A percentile compares a stretch with the other conserved stretches of the same genome.
Evolutionary conservation across 768 basidiomycete species (phyloP).

Genomic region (Xerocomus potaroensis): DNA sequence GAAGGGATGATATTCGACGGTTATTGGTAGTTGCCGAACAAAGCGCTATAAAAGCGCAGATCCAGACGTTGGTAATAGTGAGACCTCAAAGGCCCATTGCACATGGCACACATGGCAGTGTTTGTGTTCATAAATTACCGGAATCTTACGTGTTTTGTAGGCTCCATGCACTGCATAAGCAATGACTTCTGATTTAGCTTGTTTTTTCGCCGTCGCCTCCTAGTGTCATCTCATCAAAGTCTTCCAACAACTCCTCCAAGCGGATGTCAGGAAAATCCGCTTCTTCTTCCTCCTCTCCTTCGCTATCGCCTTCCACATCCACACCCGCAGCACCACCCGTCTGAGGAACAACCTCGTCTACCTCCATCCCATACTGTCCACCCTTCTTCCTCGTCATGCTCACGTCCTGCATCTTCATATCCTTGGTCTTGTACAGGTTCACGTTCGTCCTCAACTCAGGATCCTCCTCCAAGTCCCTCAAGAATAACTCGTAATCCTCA

Average conservation of each 20-base stretch:
- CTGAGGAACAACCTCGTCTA: slow-evolving; percentile 46
- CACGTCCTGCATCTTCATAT: slow-evolving; percentile 50
- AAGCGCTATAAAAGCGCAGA: no score
- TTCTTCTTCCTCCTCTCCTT: slow-evolving; percentile 59
- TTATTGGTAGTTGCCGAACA: no score
- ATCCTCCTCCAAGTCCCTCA: slow-evolving; percentile 93
- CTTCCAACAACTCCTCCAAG: slow-evolving; percentile 83
- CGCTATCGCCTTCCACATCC: slow-evolving; percentile 22
- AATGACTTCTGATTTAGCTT: no score
- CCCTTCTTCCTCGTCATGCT: slow-evolving; percentile 18
- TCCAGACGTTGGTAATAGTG: no score
- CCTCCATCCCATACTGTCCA: slow-evolving; percentile 52
- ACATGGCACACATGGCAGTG: no score
- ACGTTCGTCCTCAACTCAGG: slow-evolving; percentile 83
- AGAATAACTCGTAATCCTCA: slow-evolving; percentile 94
- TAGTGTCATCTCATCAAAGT: slow-evolving; percentile 89
- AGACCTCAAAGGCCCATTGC: no score
- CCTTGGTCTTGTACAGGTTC: slow-evolving; percentile 76
- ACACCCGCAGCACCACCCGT: slow-evolving; percentile 18
- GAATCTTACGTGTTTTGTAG: no score
- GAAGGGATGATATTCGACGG: no score
- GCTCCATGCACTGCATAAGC: no score
- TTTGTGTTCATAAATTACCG: no score
- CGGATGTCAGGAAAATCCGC: slow-evolving; percentile 85
- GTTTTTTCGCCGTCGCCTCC: slow-evolving; percentile 36